Conservation (phyloP, 495 filamentous ascomycete genomes). For the Rusavskia elegans region DNA sequence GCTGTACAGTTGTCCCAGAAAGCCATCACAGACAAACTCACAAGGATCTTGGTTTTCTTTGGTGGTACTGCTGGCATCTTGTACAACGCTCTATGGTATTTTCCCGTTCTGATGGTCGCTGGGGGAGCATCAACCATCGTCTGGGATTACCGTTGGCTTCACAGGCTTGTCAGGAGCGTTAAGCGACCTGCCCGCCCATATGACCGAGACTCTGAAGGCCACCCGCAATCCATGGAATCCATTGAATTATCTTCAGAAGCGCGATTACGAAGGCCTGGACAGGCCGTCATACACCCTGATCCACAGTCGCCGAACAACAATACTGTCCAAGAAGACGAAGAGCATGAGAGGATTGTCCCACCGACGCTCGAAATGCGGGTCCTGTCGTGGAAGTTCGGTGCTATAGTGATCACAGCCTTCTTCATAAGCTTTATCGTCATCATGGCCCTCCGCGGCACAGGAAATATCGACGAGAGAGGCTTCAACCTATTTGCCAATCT, state of each 20-base stretch:
- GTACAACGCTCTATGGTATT: slow-evolving; percentile 61
- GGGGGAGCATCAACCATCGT: slow-evolving; percentile 30
- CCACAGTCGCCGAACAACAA: background rate
- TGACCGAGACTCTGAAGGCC: background rate
- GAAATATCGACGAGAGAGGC: slow-evolving; percentile 25
- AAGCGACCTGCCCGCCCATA: background rate
- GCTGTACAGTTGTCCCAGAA: slow-evolving; percentile 49
- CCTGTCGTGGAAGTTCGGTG: slow-evolving; percentile 20
- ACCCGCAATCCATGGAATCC: background rate
- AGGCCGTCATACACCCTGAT: background rate
- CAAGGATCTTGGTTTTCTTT: slow-evolving; percentile 44
- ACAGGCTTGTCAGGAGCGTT: background rate
- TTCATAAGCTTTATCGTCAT: slow-evolving; percentile 36
- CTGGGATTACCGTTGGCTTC: slow-evolving; percentile 37
- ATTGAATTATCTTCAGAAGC: background rate
- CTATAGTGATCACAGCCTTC: slow-evolving; percentile 33
- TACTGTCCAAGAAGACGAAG: background rate
- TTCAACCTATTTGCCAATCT: slow-evolving; percentile 51
- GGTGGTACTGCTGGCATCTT: slow-evolving; percentile 42
- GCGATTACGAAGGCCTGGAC: no score
- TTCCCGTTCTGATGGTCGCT: slow-evolving; percentile 43
- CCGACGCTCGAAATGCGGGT: background rate
- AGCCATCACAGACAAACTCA: slow-evolving; percentile 47
- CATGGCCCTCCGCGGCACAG: slow-evolving; percentile 36
- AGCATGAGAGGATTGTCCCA: background rate